Conservation (phyloP, 176 grass and related monocot species). For the Ensete ventricosum region DNA sequence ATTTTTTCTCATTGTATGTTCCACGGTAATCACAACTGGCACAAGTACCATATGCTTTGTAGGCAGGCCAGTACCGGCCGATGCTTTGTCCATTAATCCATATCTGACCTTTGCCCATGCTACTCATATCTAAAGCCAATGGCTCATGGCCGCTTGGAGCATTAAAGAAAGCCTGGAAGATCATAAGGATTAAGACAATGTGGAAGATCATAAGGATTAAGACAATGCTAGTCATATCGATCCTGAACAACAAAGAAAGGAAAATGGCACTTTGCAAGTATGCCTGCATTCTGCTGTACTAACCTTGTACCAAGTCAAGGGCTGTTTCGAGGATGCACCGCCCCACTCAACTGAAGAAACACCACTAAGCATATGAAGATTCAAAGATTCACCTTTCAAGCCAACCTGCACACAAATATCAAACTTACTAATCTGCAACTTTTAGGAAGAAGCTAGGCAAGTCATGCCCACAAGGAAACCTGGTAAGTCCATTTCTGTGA, state of each 20-base stretch:
- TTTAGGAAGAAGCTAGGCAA: background rate
- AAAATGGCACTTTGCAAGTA: background rate
- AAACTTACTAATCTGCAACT: background rate
- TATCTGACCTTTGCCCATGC: constrained; percentile 90
- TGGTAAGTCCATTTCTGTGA: constrained; percentile 89
- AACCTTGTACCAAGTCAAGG: constrained; percentile 94
- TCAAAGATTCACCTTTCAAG: constrained; percentile 67
- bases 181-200: background rate
- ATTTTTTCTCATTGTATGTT: constrained; percentile 58
- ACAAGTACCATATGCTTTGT: constrained; percentile 56
- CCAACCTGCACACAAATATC: constrained; percentile 46
- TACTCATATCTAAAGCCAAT: constrained; percentile 86
- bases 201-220: constrained; percentile 5
- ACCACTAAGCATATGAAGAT: constrained; percentile 47
- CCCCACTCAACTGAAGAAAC: constrained; percentile 81
- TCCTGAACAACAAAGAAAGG: too few relatives aligned
- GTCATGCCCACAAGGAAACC: constrained; percentile 12
- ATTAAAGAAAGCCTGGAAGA: constrained; percentile 61
- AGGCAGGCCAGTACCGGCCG: constrained; percentile 77
- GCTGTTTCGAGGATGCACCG: constrained; percentile 27
- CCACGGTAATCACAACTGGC: constrained; percentile 65
- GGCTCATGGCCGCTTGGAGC: constrained; percentile 58
- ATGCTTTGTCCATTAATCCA: constrained; percentile 85
- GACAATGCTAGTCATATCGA: too few relatives aligned
- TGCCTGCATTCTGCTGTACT: background rate